These are phyloP conservation scores for Quercus agrifolia DNA, from an alignment of 306 rosid genomes.

Conservation along the genomic window DNA sequence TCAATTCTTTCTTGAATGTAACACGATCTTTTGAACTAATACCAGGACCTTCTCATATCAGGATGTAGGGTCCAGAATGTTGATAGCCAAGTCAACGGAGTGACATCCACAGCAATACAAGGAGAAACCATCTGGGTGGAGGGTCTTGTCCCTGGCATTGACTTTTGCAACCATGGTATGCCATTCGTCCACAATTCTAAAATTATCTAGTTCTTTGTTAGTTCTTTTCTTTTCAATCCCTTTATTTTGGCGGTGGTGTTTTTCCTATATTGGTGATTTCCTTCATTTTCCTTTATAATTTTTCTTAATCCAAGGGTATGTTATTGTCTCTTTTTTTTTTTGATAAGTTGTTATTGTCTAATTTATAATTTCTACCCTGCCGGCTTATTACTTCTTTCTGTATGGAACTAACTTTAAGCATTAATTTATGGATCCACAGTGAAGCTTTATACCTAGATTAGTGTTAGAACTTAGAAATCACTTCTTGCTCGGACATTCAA, in stretches of 20 bases:
- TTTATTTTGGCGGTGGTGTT: not conserved
- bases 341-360: too few species aligned
- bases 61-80: slow-evolving; percentile 41
- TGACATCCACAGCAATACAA: slow-evolving; percentile 27
- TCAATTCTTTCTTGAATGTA: slow-evolving; percentile 17
- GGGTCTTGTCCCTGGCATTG: slow-evolving; percentile 98
- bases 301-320: not conserved
- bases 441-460: not conserved
- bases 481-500: not conserved
- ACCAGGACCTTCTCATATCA: slow-evolving; percentile 25
- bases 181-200: slow-evolving; percentile 15
- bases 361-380: not conserved
- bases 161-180: slow-evolving; percentile 95
- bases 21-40: slow-evolving; percentile 6
- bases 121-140: slow-evolving; percentile 83
- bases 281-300: not conserved
- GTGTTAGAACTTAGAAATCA: not conserved
- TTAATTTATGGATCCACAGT: not conserved
- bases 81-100: slow-evolving; percentile 41
- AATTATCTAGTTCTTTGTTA: slow-evolving; percentile 7
- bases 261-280: not conserved
- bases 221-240: slow-evolving; percentile 14
- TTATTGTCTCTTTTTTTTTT: not conserved
- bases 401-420: not conserved
- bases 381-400: not conserved